A percentile compares a stretch with the other conserved stretches of the same genome.
These are phyloP conservation scores for Exophiala calicioides DNA, from an alignment of 2,329 filamentous ascomycete species.

Conservation along the genomic window DNA sequence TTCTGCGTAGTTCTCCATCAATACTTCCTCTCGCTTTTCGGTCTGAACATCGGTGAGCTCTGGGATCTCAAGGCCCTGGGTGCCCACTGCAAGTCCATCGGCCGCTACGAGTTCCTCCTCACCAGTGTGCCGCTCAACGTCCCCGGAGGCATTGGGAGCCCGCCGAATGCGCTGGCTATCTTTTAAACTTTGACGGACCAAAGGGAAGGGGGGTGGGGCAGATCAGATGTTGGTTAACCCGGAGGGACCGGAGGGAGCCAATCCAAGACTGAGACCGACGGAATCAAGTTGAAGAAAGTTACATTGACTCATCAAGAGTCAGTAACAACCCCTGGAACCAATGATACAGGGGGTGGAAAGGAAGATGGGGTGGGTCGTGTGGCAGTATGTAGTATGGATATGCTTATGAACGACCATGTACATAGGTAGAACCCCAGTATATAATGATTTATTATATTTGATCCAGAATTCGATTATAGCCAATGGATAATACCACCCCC, in stretches of 20 bases:
- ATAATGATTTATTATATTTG: too few species aligned
- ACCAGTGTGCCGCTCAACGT: constrained; percentile 52
- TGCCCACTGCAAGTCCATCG: constrained; percentile 38
- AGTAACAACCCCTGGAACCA: too few species aligned
- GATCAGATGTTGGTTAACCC: not conserved
- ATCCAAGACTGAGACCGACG: too few species aligned
- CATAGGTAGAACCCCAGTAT: too few species aligned
- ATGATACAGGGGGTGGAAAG: too few species aligned
- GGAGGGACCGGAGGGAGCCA: too few species aligned
- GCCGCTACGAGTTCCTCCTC: constrained; percentile 51
- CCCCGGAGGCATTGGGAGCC: constrained; percentile 49
- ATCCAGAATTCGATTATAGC: too few species aligned
- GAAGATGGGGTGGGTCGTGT: not conserved
- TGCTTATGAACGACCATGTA: too few species aligned
- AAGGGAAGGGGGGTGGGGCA: not conserved
- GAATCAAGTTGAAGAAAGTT: too few species aligned
- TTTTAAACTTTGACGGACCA: constrained; percentile 40
- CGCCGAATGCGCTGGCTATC: constrained; percentile 48
- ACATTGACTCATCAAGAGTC: too few species aligned
- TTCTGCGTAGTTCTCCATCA: constrained; percentile 41
- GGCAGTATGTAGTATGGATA: not conserved
- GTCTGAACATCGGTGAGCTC: constrained; percentile 49
- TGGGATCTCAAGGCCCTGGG: constrained; percentile 46
- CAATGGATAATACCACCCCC: too few species aligned
- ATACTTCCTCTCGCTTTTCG: constrained; percentile 52